These are phyloP conservation scores for Auriscalpium orientale DNA, from an alignment of 768 basidiomycete genomes.

Conservation along the genomic window DNA sequence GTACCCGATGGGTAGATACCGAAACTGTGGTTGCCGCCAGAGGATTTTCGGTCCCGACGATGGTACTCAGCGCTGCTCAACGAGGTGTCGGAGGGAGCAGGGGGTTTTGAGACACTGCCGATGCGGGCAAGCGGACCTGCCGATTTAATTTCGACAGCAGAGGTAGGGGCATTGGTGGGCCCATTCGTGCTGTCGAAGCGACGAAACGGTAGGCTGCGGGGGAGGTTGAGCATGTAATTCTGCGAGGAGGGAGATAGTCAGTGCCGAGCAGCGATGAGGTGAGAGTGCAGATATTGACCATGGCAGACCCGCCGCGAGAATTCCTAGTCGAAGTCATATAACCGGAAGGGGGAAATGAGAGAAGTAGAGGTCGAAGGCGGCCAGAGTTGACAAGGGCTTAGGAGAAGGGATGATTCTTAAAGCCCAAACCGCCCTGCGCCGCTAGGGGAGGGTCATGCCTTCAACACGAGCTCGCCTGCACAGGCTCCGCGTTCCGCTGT, in stretches of 20 bases:
- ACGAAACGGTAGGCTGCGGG: constrained; percentile 1
- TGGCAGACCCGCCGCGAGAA: constrained; percentile 12
- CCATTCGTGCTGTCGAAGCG: background rate
- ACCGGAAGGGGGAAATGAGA: background rate
- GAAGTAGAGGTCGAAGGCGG: constrained; percentile 3
- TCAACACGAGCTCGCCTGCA: constrained; percentile 10
- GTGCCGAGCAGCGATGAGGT: background rate
- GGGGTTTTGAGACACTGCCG: background rate
- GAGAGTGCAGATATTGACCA: constrained; percentile 6
- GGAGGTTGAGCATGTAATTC: constrained; percentile 12
- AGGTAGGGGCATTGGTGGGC: background rate
- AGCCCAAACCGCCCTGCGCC: constrained; percentile 1
- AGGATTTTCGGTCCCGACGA: constrained; percentile 7
- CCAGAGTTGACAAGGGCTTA: constrained; percentile 1
- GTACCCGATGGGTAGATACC: constrained; percentile 12
- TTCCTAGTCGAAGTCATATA: constrained; percentile 11
- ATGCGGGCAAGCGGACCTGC: background rate
- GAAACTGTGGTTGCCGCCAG: constrained; percentile 8
- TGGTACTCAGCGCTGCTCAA: background rate
- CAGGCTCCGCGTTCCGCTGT: background rate
- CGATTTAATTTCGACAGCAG: background rate
- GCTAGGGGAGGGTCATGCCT: constrained; percentile 9
- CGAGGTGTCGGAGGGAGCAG: background rate
- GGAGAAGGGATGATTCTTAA: constrained; percentile 9
- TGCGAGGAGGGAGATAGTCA: constrained; percentile 3